Evolutionary conservation across 371 early-diverging fungal species (phyloP).

Genomic region (Blastocladiella emersonii): DNA sequence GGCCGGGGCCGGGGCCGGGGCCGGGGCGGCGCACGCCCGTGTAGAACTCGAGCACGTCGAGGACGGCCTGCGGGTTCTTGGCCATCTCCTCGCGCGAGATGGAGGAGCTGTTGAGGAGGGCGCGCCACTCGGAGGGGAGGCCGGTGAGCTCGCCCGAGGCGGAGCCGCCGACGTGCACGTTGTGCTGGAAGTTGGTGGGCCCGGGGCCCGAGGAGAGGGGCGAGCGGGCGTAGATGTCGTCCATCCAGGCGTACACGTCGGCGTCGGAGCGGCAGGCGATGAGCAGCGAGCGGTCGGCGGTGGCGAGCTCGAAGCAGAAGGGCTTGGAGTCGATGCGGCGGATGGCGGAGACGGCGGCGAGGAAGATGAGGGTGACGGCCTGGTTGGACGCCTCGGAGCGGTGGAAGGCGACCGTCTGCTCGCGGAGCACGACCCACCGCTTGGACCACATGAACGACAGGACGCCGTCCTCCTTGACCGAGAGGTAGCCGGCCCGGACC

Average conservation of each 20-base stretch:
- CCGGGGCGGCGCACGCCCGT: constrained; percentile 33
- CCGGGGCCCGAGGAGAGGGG: constrained; percentile 75
- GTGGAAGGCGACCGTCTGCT: constrained; percentile 85
- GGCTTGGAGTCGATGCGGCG: constrained; percentile 68
- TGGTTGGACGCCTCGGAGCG: constrained; percentile 68
- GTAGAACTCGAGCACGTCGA: constrained; percentile 92
- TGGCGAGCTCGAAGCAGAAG: constrained; percentile 78
- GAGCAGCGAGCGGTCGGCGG: constrained; percentile 71
- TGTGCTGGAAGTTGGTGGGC: constrained; percentile 89
- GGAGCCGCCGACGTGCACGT: constrained; percentile 91
- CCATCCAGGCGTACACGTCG: constrained; percentile 92
- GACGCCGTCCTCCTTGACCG: constrained; percentile 79
- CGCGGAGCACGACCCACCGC: constrained; percentile 74
- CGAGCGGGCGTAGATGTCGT: constrained; percentile 78
- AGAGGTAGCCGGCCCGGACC: constrained; percentile 67
- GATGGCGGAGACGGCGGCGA: constrained; percentile 75
- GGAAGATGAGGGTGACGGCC: constrained; percentile 60
- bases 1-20: background rate
- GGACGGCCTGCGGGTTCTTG: constrained; percentile 92
- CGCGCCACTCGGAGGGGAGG: constrained; percentile 84
- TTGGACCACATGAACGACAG: constrained; percentile 86
- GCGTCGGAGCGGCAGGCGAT: constrained; percentile 80
- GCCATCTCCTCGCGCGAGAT: constrained; percentile 90
- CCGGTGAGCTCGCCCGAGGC: constrained; percentile 85
- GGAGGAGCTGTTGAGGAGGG: constrained; percentile 70